Base-by-base conservation (phyloP, 805 yeast genomes). In the Saccharomycopsis guyanensis region DNA sequence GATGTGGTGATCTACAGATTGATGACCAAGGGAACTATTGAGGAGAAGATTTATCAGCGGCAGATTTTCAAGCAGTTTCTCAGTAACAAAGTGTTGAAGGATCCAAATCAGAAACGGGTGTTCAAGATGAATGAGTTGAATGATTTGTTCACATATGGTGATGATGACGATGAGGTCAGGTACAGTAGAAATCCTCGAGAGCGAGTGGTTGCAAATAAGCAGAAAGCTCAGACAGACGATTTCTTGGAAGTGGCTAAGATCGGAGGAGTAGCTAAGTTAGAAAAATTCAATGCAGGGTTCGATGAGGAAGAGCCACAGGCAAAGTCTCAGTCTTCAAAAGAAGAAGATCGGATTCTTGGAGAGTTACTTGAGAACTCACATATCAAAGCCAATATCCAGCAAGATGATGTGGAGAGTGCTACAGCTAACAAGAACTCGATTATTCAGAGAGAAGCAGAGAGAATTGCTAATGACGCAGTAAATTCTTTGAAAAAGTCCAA, bases 51-150 rank as follows among this genome's bases (percentile, higher is more conserved):
- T 3, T 93, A 93, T 57, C 97, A 93, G 57, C 75, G 98, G 18
- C 98, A 93, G 64, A 93, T 93, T 27, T 93, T 91, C 74, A 93
- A 93, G 61, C 96, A 94, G 52, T 83, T 91, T 55, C 64, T 93
- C 52, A 86, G 97, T 0, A 93, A 93, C 63, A 93, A 91, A 64
- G 89, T 93, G 52, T 66, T 93, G 57, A 89, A 87, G 55, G 98
- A 93, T 60, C 97, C 98, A 1, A 88, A 89, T 55, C 97, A 93
- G 59, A 75, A 89, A 50, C 66, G 97, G 48, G 89, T 91, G 57
- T 93, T 93, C 69, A 93, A 93, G 57, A 81, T 80, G 73, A 87
- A 85, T 56, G 97, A 93, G 57, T 66, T 93, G 39, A 93, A 89
- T 55, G 97, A 93, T 63, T 65, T 93, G 47, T 93, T 93, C 60